Percentiles rank a stretch among this genome's conserved stretches.
phyloP scores from a whole-genome alignment of 371 early-diverging fungal genomes.

The Mortierella sp. region DNA sequence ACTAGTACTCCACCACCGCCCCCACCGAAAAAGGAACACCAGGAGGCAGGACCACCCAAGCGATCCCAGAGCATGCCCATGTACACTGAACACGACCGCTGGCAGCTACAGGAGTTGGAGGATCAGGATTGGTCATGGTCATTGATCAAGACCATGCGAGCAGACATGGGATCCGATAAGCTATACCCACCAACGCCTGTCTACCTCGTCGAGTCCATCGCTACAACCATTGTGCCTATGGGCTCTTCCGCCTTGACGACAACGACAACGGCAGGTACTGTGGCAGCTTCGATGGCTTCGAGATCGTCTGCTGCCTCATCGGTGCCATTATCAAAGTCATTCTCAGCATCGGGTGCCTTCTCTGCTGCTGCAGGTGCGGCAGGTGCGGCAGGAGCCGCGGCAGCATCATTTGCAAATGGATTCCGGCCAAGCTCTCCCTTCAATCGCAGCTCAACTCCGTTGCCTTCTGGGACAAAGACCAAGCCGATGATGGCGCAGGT shows the following conservation, averaged over 20 bases:
- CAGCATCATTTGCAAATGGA: conserved; percentile 36
- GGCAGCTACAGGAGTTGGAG: conserved; percentile 55
- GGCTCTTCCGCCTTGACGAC: conserved; percentile 12
- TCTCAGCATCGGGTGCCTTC: conserved; percentile 27
- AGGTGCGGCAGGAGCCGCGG: conserved; percentile 37
- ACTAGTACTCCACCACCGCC: conserved; percentile 8
- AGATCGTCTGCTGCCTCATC: conserved; percentile 16
- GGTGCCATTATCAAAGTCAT: conserved; percentile 27
- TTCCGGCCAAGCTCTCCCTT: conserved; percentile 49
- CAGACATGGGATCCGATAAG: conserved; percentile 83
- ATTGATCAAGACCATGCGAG: conserved; percentile 81
- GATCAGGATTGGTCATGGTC: conserved; percentile 86
- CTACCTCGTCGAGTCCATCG: conserved; percentile 67
- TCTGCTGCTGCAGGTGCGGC: conserved; percentile 53
- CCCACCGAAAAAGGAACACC: conserved; percentile 16
- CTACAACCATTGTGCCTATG: conserved; percentile 53
- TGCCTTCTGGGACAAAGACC: neutral
- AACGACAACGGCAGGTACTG: neutral
- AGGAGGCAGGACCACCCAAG: conserved; percentile 6
- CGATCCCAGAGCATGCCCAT: conserved; percentile 46
- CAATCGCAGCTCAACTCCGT: conserved; percentile 26
- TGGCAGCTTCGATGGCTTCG: conserved; percentile 26
- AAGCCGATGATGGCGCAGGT: conserved; percentile 1
- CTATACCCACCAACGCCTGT: conserved; percentile 83
- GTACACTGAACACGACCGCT: conserved; percentile 48